Conservation (phyloP, 2,329 filamentous ascomycete species). For the Diaporthe sp. region DNA sequence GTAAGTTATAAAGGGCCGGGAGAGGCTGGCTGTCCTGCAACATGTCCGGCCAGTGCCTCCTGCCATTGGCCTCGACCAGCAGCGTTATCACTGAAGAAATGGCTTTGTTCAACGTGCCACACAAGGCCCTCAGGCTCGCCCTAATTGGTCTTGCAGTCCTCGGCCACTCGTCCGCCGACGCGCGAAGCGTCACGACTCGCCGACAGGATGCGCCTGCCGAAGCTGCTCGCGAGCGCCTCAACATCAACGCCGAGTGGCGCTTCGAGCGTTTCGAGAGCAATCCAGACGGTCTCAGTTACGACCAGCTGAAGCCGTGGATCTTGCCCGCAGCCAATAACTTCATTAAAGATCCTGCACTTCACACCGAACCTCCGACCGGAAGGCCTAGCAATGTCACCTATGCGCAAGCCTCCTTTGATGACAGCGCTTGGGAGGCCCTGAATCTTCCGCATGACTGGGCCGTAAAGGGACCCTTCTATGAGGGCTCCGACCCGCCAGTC, state of each 20-base stretch:
- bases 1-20: conserved; percentile 1
- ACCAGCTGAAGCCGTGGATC: conserved; percentile 19
- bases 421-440: conserved; percentile 57
- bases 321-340: conserved; percentile 23
- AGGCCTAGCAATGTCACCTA: conserved; percentile 16
- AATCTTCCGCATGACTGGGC: conserved; percentile 65
- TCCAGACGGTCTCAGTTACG: conserved; percentile 20
- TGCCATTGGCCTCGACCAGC: neutral
- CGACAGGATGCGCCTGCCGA: neutral
- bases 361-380: conserved; percentile 1
- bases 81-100: conserved; percentile 5
- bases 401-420: conserved; percentile 47
- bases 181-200: neutral
- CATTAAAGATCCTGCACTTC: neutral
- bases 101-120: conserved; percentile 5
- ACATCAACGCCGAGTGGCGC: conserved; percentile 23
- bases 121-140: conserved; percentile 26
- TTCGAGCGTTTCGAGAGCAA: conserved; percentile 26
- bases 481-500: conserved; percentile 47
- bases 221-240: conserved; percentile 22
- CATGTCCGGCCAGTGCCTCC: neutral
- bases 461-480: conserved; percentile 59
- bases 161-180: conserved; percentile 1
- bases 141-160: conserved; percentile 8
- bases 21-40: neutral